phyloP scores from a whole-genome alignment of 306 rosid species.

The Rosa chinensis region DNA sequence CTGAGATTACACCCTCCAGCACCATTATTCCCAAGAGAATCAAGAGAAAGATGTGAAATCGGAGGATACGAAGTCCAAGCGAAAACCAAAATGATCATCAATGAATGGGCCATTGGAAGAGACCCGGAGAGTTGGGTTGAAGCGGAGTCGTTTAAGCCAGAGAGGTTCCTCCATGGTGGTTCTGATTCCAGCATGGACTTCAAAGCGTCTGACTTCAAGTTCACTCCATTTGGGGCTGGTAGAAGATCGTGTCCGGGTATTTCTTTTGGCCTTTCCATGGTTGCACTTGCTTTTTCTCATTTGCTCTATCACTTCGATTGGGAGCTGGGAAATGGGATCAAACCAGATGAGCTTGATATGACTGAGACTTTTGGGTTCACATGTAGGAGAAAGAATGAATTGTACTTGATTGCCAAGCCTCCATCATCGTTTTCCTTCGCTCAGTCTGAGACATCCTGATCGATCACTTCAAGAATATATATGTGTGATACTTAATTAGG shows the following conservation, averaged over 20 bases:
- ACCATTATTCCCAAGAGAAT: neutral
- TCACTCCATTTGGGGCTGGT: conserved; percentile 24
- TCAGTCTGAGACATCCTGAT: too few relatives aligned
- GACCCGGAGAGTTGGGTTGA: neutral
- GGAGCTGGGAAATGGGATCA: neutral
- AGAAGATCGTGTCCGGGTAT: conserved; percentile 8
- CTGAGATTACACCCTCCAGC: neutral
- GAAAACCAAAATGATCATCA: neutral
- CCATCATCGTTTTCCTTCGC: neutral
- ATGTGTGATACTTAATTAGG: too few relatives aligned
- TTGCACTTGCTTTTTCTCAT: neutral
- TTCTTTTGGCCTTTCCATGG: neutral
- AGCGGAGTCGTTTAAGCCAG: conserved; percentile 9
- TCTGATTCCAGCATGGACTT: neutral
- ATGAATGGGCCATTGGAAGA: neutral
- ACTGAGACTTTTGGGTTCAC: neutral
- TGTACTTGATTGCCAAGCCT: neutral
- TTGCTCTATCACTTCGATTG: conserved; percentile 4
- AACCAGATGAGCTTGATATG: neutral
- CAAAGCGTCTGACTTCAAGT: neutral
- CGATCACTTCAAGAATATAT: too few relatives aligned
- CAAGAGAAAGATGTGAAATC: neutral
- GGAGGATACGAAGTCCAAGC: neutral
- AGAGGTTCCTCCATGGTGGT: conserved; percentile 1
- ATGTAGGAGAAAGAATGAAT: neutral